A percentile compares a stretch with the other conserved stretches of the same genome.
phyloP scores from a whole-genome alignment of 2,329 filamentous ascomycete species.

The Epichloe sylvatica region DNA sequence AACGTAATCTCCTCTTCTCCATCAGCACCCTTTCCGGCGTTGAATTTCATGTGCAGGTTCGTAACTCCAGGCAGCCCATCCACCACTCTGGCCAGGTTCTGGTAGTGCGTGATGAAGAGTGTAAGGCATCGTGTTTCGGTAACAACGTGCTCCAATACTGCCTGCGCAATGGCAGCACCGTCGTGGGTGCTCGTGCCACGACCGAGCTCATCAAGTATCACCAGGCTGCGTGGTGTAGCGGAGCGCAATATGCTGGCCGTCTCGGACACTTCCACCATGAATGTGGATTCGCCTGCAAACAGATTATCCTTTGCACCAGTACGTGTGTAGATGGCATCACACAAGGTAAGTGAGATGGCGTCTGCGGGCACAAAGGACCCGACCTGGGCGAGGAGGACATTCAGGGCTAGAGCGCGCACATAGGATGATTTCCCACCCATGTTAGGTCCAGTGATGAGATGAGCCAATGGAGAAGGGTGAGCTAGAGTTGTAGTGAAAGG shows the following conservation, averaged over 20 bases:
- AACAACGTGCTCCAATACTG: constrained; percentile 76
- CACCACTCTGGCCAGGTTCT: constrained; percentile 61
- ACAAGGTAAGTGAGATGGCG: constrained; percentile 59
- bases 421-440: constrained; percentile 99
- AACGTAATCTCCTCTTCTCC: constrained; percentile 77
- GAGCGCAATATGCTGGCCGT: constrained; percentile 82
- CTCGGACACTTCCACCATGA: constrained; percentile 95
- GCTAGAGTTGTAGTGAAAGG: constrained; percentile 71
- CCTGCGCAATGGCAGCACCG: constrained; percentile 87
- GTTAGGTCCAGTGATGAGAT: constrained; percentile 91
- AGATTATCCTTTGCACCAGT: constrained; percentile 97
- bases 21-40: constrained; percentile 24
- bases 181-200: constrained; percentile 91
- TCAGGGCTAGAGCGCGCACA: constrained; percentile 80
- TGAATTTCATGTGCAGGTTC: constrained; percentile 94
- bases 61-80: constrained; percentile 55
- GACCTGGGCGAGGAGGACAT: constrained; percentile 86
- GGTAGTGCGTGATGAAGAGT: constrained; percentile 96
- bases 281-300: constrained; percentile 85
- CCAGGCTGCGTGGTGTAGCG: constrained; percentile 69
- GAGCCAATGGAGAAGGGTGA: constrained; percentile 51
- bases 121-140: constrained; percentile 62
- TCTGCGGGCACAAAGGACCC: constrained; percentile 85
- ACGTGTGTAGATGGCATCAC: constrained; percentile 86
- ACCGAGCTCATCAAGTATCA: constrained; percentile 90